Base-by-base conservation (phyloP, 805 yeast genomes). In the Saturnispora saitoi region DNA sequence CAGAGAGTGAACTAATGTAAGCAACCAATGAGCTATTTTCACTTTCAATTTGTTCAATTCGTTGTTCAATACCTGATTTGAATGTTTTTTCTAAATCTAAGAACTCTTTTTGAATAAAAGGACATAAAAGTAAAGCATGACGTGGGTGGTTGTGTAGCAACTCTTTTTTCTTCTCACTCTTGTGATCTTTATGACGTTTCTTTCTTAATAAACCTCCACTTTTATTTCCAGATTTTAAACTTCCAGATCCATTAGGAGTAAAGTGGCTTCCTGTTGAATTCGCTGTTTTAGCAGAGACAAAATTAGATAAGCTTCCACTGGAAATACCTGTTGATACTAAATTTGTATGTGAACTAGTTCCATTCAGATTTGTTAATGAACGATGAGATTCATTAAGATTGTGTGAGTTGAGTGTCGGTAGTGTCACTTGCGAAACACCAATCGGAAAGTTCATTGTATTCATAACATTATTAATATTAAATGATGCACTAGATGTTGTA, bases 1-100 rank as follows among this genome's bases (percentile, higher is more conserved):
- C 54, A 32, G 62, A 58, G 17, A 54, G 52, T 11, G 40, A 44
- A 17, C 55, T 54, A 4, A 72, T 48, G 8, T 61, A 56, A 2
- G 57, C 56, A 11, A 63, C 42, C 30, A 72, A 51, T n/a, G 56
- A 49, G 1, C 48, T 20, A 49, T 60, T 69, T 36, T 70, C 63
- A 6, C 51, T 42, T 7, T 60, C 59, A 5, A 71, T 47, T 32
- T 58, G 51, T 8, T 51, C 46, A 5, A 64, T 48, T 19, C 58
- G 50, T 34, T 52, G 54, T 20, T 58, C 59, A 5, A 62, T 47
- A 15, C 56, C 61, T 1, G 54, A 54, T 3, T 62, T 46, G 2
- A 59, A 51, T 17, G 57, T 58, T 8, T 61, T 55, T 24, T 60
- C 58, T n/a, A 60, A 52, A 6, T 64, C 57, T 38, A 57, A 48